Evolutionary conservation across 106 monocot genomes (phyloP).

Genomic region (Chionographis japonica): DNA sequence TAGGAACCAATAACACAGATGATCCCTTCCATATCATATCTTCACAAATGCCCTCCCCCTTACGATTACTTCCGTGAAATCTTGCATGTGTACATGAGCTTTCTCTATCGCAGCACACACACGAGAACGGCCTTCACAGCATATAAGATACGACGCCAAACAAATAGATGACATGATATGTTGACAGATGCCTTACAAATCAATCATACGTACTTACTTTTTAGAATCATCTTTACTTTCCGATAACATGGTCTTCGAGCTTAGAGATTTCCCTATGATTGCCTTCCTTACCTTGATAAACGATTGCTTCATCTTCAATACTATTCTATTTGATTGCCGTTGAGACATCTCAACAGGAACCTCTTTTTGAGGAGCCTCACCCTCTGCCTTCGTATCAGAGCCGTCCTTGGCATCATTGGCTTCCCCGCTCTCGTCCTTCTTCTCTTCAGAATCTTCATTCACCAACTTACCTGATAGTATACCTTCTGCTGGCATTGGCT

Average conservation of each 20-base stretch:
- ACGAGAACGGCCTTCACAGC: too few relatives aligned
- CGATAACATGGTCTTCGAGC: slow-evolving; percentile 25
- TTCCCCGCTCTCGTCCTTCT: slow-evolving; percentile 12
- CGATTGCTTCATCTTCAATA: slow-evolving; percentile 60
- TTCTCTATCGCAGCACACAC: too few relatives aligned
- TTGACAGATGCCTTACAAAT: too few relatives aligned
- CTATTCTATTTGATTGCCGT: slow-evolving; percentile 31
- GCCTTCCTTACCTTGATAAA: slow-evolving; percentile 55
- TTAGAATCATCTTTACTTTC: slow-evolving; percentile 21
- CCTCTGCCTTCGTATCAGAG: slow-evolving; percentile 5
- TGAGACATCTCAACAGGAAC: slow-evolving; percentile 19
- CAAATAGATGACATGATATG: too few relatives aligned
- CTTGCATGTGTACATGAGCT: too few relatives aligned
- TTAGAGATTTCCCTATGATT: slow-evolving; percentile 49
- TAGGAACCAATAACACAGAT: neutral
- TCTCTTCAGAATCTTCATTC: neutral
- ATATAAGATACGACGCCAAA: too few relatives aligned
- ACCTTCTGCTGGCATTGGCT: neutral
- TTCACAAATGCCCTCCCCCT: neutral
- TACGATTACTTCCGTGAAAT: neutral
- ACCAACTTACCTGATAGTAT: neutral
- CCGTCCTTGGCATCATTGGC: slow-evolving; percentile 15
- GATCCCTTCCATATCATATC: slow-evolving; percentile 1
- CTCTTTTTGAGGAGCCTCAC: slow-evolving; percentile 10
- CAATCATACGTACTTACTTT: neutral